Percentiles rank a stretch among this genome's conserved stretches.
These are phyloP conservation scores for Zelonia costaricensis DNA, from an alignment of 208 protist genomes.

Conservation along the genomic window DNA sequence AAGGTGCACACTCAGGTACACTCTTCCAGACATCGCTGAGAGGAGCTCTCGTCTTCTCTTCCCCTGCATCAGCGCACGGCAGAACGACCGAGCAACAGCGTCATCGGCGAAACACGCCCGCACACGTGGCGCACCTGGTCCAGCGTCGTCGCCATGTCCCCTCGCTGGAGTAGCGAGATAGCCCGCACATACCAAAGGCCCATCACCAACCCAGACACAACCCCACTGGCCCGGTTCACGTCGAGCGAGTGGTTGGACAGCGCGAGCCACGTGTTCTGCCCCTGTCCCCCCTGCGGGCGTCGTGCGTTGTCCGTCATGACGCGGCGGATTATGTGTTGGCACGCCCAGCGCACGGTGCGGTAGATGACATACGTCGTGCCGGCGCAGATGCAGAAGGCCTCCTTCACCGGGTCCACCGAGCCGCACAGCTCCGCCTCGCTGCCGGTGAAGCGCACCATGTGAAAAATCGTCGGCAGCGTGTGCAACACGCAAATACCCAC, in stretches of 20 bases:
- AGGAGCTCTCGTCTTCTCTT: too few relatives aligned
- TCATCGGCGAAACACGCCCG: slow-evolving; percentile 44
- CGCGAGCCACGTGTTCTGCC: slow-evolving; percentile 31
- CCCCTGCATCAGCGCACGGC: background rate
- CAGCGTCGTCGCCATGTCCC: slow-evolving; percentile 39
- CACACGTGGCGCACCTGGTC: slow-evolving; percentile 45
- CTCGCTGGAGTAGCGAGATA: slow-evolving; percentile 56
- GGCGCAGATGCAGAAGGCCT: slow-evolving; percentile 71
- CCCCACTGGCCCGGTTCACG: slow-evolving; percentile 36
- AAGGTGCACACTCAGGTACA: too few relatives aligned
- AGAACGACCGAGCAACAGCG: slow-evolving; percentile 29
- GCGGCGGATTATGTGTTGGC: slow-evolving; percentile 33
- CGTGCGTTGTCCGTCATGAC: slow-evolving; percentile 26
- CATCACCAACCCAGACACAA: slow-evolving; percentile 45
- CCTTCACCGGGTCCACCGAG: slow-evolving; percentile 50
- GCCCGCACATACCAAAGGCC: slow-evolving; percentile 60
- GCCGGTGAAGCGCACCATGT: slow-evolving; percentile 48
- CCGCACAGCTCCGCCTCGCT: slow-evolving; percentile 32
- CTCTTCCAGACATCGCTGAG: too few relatives aligned
- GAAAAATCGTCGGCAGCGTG: slow-evolving; percentile 71
- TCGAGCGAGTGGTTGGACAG: slow-evolving; percentile 22
- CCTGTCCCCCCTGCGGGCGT: slow-evolving; percentile 1
- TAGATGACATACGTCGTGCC: slow-evolving; percentile 66
- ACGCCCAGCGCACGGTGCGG: slow-evolving; percentile 43
- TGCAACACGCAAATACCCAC: slow-evolving; percentile 58